Conservation (phyloP, 495 filamentous ascomycete species). For the Neurospora hispaniola region DNA sequence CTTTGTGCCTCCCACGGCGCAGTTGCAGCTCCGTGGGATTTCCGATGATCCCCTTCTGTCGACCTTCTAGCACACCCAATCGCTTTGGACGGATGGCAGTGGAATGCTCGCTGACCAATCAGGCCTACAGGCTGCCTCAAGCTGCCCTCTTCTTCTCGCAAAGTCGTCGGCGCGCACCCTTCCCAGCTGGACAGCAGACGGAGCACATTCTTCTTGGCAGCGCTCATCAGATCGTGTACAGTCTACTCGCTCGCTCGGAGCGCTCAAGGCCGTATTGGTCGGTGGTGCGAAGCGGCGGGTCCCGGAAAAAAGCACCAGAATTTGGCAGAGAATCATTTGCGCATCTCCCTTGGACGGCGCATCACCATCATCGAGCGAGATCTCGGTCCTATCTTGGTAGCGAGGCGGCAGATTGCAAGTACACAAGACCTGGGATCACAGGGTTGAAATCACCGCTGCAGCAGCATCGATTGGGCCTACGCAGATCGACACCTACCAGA, state of each 20-base stretch:
- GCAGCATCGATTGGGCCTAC: conserved; percentile 12
- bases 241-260: background rate
- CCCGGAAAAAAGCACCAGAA: background rate
- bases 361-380: conserved; percentile 14
- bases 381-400: conserved; percentile 20
- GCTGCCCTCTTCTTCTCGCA: conserved; percentile 2
- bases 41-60: conserved; percentile 1
- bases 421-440: conserved; percentile 15
- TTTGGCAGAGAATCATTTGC: conserved; percentile 1
- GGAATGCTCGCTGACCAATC: conserved; percentile 6
- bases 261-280: background rate
- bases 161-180: conserved; percentile 1
- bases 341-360: conserved; percentile 7
- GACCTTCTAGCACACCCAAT: conserved; percentile 6
- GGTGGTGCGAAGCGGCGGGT: background rate
- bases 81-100: background rate
- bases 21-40: conserved; percentile 1
- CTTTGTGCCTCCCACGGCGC: background rate
- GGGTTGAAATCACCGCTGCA: conserved; percentile 17
- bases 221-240: background rate
- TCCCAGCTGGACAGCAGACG: background rate
- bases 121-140: conserved; percentile 1
- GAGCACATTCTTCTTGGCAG: background rate
- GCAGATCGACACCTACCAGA: conserved; percentile 13
- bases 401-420: conserved; percentile 5